Evolutionary conservation across 225 moss, liverwort and hornwort genomes (phyloP), one percentile per base, ranked within the genome.

Genomic region (Climacium dendroides): DNA sequence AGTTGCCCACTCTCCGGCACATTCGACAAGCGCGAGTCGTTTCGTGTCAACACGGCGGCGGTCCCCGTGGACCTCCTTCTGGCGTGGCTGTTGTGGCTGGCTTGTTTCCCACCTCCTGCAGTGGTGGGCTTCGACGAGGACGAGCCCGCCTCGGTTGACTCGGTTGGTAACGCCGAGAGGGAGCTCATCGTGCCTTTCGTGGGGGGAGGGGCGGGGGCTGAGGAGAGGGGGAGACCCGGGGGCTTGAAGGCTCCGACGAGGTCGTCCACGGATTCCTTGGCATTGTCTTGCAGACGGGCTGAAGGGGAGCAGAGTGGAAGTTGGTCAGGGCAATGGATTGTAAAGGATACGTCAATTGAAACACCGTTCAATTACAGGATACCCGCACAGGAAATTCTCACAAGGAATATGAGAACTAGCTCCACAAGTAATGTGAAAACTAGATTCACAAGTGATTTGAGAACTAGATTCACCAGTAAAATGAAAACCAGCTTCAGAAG

Each of bases 221-320:
- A 10, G 34, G 63, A 37, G 14, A 50, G 2, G 7, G 82, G 78
- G 19, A 23, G 8, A 16, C 69, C 58, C 19, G 97, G 96, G 84
- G 90, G 28, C 92, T 86, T 95, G 55, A 97, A 90, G 30, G 92
- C 94, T 28, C 94, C 95, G 67, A 97, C 95, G 59, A 97, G 82
- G 60, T 97, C 97, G 14, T 90, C 93, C 19, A 95, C 97, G 20
- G 97, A 93, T 83, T 94, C 95, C 60, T 95, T 91, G 41, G 96
- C 96, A 85, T 94, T 94, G 74, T 95, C 96, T 87, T 95, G 88
- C 90, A 96, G 90, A 87, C 98, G 91, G 82, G 96, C 98, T 97
- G 89, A 47, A 15, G 34, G 26, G 29, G 41, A 41, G 58, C 39
- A 61, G 32, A 45, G 17, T 37, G 55, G 55, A 43, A 8, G 32